These are phyloP conservation scores for Phytomonas sp. DNA, from an alignment of 208 protist species.

Conservation along the genomic window DNA sequence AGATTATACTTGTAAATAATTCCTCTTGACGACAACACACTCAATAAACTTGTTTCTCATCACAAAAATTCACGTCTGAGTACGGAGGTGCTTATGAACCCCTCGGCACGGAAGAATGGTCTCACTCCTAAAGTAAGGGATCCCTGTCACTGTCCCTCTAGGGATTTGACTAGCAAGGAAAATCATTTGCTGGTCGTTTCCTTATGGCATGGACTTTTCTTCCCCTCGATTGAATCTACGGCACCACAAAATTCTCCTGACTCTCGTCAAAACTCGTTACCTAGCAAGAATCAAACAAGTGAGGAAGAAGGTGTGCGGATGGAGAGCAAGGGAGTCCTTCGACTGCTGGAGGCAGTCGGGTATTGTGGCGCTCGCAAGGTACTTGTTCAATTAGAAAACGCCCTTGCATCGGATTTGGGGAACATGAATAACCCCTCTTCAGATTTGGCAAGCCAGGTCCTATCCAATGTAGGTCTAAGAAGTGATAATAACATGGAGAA, in stretches of 20 bases:
- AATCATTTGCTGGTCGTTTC: neutral
- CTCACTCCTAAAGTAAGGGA: neutral
- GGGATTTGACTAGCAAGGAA: neutral
- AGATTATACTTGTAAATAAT: neutral
- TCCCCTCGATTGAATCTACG: neutral
- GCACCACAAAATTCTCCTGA: neutral
- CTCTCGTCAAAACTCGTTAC: neutral
- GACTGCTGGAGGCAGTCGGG: constrained; percentile 1
- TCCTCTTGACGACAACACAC: neutral
- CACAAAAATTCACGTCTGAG: neutral
- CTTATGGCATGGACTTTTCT: constrained; percentile 1
- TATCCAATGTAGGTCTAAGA: neutral
- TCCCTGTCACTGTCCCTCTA: neutral
- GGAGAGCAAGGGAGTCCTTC: neutral
- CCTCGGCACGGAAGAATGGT: neutral
- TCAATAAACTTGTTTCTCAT: neutral
- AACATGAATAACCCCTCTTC: neutral
- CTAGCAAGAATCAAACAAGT: neutral
- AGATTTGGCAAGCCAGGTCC: neutral
- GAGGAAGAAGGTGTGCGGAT: neutral
- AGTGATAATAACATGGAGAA: neutral
- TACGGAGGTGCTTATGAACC: neutral
- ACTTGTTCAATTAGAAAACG: neutral
- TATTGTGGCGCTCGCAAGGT: neutral
- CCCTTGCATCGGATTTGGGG: neutral